Conservation (phyloP, 345 rosid species). For the Populus alba region DNA sequence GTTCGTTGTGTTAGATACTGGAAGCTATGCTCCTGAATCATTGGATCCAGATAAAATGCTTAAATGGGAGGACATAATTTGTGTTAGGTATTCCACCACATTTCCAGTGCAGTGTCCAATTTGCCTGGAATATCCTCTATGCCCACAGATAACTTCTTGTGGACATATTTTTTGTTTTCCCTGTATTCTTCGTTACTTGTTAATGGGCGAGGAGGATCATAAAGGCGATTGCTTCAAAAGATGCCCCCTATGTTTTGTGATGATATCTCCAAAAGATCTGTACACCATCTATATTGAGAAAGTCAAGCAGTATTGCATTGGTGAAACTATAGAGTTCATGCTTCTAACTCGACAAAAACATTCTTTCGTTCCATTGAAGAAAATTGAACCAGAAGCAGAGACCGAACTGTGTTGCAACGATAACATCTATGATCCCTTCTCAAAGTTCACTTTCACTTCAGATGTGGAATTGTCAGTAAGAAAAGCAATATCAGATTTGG, state of each 20-base stretch:
- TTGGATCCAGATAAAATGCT: conserved; percentile 92
- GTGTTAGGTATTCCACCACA: conserved; percentile 82
- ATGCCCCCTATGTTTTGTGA: conserved; percentile 91
- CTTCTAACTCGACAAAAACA: conserved; percentile 75
- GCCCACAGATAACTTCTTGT: conserved; percentile 92
- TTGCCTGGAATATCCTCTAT: conserved; percentile 85
- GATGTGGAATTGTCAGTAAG: conserved; percentile 82
- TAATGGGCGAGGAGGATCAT: conserved; percentile 68
- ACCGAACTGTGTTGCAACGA: conserved; percentile 13
- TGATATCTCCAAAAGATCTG: conserved; percentile 74
- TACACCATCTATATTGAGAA: conserved; percentile 73
- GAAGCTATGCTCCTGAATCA: conserved; percentile 54
- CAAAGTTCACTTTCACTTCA: conserved; percentile 74
- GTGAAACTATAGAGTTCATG: conserved; percentile 67
- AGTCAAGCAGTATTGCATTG: conserved; percentile 59
- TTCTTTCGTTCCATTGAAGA: conserved; percentile 56
- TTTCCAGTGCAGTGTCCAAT: conserved; percentile 85
- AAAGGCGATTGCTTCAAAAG: conserved; percentile 64
- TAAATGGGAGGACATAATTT: conserved; percentile 85
- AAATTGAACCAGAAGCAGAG: conserved; percentile 31
- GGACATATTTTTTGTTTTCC: conserved; percentile 99
- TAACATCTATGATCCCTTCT: conserved; percentile 51
- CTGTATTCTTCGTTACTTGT: conserved; percentile 71
- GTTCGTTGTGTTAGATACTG: conserved; percentile 83
- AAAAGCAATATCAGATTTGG: conserved; percentile 81